These are phyloP conservation scores for Meyerozyma sp. DNA, from an alignment of 1,139 yeast genomes.

Conservation along the genomic window DNA sequence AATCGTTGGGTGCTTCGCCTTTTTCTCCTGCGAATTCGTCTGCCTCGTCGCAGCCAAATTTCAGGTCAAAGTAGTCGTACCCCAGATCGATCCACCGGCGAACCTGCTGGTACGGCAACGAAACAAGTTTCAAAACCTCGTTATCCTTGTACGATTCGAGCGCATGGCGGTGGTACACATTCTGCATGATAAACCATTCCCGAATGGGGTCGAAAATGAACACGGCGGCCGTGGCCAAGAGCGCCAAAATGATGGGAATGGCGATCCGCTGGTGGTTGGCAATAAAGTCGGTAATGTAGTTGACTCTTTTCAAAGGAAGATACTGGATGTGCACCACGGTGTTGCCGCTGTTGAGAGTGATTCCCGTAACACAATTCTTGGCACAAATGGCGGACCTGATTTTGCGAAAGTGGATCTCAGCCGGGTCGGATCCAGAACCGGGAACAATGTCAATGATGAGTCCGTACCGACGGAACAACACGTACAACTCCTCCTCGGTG, in stretches of 20 bases:
- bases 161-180: constrained; percentile 51
- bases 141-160: constrained; percentile 28
- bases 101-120: constrained; percentile 21
- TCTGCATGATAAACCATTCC: constrained; percentile 70
- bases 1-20: constrained; percentile 12
- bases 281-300: constrained; percentile 50
- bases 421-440: constrained; percentile 25
- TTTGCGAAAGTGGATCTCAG: constrained; percentile 50
- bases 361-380: constrained; percentile 85
- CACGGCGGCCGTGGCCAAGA: constrained; percentile 70
- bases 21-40: constrained; percentile 23
- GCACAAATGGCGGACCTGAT: constrained; percentile 78
- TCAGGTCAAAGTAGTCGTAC: constrained; percentile 18
- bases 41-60: constrained; percentile 3
- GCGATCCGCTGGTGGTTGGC: constrained; percentile 79
- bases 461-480: constrained; percentile 84
- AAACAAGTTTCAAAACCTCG: constrained; percentile 21
- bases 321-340: constrained; percentile 73
- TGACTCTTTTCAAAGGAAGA: constrained; percentile 48
- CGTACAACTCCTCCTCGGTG: constrained; percentile 80
- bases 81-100: constrained; percentile 21
- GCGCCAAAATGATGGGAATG: constrained; percentile 48
- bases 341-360: constrained; percentile 42
- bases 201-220: constrained; percentile 89
- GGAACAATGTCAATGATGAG: constrained; percentile 70